These are phyloP conservation scores for Arachis hypogaea DNA, from an alignment of 306 rosid genomes.

Conservation along the genomic window DNA sequence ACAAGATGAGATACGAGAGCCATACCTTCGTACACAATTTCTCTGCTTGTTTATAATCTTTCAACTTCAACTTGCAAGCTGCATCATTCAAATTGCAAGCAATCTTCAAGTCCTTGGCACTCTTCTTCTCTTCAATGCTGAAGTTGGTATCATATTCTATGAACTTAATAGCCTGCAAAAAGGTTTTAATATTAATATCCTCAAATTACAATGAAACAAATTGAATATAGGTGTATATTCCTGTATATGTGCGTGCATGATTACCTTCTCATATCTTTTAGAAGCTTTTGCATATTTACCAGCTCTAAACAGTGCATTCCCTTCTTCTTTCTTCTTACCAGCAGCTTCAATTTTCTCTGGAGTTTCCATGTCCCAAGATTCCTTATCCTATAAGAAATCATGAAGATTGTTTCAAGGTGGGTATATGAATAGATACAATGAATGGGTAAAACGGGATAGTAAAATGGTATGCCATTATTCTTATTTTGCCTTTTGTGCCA, in stretches of 20 bases:
- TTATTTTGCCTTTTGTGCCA: neutral
- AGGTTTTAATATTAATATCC: neutral
- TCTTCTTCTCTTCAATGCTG: slow-evolving; percentile 76
- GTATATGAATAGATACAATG: neutral
- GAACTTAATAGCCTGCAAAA: slow-evolving; percentile 72
- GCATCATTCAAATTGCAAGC: slow-evolving; percentile 88
- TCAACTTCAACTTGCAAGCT: slow-evolving; percentile 86
- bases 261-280: slow-evolving; percentile 95
- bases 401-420: neutral
- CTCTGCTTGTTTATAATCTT: slow-evolving; percentile 76
- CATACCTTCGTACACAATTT: slow-evolving; percentile 83
- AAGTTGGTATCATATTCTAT: slow-evolving; percentile 69
- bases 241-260: neutral
- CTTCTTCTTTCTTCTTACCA: slow-evolving; percentile 88
- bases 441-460: neutral
- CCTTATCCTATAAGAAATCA: slow-evolving; percentile 63
- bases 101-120: slow-evolving; percentile 71
- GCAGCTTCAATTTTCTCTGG: slow-evolving; percentile 85
- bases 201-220: neutral
- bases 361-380: slow-evolving; percentile 86
- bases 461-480: slow-evolving; percentile 3
- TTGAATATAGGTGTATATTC: neutral
- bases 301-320: slow-evolving; percentile 74
- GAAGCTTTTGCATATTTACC: slow-evolving; percentile 90
- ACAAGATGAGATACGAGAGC: neutral